Evolutionary conservation across 495 filamentous ascomycete species (phyloP), one percentile per base, ranked within the genome.

Genomic region (Tirmania nivea): DNA sequence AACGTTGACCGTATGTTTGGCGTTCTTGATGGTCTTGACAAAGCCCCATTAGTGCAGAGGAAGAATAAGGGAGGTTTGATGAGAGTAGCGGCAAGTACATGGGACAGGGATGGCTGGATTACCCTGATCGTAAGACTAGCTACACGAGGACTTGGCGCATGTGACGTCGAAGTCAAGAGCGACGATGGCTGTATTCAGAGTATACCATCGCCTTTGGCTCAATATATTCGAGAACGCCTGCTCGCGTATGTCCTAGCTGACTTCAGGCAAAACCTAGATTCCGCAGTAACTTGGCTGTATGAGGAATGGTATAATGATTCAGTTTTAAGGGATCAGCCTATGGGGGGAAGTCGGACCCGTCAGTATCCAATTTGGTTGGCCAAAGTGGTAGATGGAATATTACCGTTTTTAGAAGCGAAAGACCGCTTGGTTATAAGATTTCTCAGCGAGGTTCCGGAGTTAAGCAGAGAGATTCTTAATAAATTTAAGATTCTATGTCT

Each of bases 281-380:
- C 86, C 36, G 88, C 84, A 2, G 80, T 94, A 52, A 75, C 79
- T 16, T 99, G 90, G 90, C 71, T 96, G 25, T 88, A 81, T 60
- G 90, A 99, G 66, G 90, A 99, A 67, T 99, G 89, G 89, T 96
- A 93, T 68, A 90, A 86, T 62, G 92, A 94, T 65, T 76, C 76
- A 39, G 66, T 94, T 21, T 74, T 76, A 55, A 54, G 53, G 36
- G 69, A 73, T 45, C 68, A 71, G 48, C 69, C 69, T 17, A 59
- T 63, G 9, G 68, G 69, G 3, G 60, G 64, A n/a, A 67, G 72
- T 0, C 66, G 73, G 8, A 67, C 71, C 8, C 61, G 75, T 34
- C 73, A 89, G 59, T 96, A 94, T 65, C 79, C 85, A 52, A 78
- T 75, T 60, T 94, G 84, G 78, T 76, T 78, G 11, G 68, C 86